phyloP scores from a whole-genome alignment of 2,329 filamentous ascomycete species.

The Pseudogymnoascus sp. region DNA sequence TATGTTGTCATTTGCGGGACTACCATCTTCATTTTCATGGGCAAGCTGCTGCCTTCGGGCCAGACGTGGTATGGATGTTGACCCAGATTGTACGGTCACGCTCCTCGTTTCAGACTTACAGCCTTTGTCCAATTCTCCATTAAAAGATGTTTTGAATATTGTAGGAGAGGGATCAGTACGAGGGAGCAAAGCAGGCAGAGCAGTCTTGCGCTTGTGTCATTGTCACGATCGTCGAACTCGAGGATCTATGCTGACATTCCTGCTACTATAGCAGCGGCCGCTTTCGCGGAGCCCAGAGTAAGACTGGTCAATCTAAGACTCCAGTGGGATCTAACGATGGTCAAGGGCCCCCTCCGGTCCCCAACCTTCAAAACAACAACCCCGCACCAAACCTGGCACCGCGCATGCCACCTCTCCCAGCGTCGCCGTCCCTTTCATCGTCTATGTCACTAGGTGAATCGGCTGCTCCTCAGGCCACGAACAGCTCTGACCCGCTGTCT shows the following conservation, averaged over 20 bases:
- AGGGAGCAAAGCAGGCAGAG: neutral
- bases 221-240: neutral
- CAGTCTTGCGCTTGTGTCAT: neutral
- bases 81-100: neutral
- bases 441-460: constrained; percentile 62
- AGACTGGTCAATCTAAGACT: constrained; percentile 45
- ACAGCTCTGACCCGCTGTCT: constrained; percentile 49
- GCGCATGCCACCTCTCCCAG: constrained; percentile 53
- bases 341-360: constrained; percentile 40
- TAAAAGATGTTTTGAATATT: neutral
- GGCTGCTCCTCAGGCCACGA: constrained; percentile 19
- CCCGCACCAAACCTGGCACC: constrained; percentile 46
- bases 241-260: constrained; percentile 19
- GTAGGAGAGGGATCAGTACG: neutral
- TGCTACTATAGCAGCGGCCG: constrained; percentile 43
- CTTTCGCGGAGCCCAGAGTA: constrained; percentile 48
- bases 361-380: constrained; percentile 40
- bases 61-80: neutral
- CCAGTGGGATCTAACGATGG: constrained; percentile 39
- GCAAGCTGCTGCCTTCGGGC: neutral
- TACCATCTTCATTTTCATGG: neutral
- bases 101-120: neutral
- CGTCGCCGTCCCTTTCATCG: constrained; percentile 55
- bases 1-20: neutral
- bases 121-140: neutral